phyloP scores from a whole-genome alignment of 257 asterid genomes.

The Ehretia macrophylla region DNA sequence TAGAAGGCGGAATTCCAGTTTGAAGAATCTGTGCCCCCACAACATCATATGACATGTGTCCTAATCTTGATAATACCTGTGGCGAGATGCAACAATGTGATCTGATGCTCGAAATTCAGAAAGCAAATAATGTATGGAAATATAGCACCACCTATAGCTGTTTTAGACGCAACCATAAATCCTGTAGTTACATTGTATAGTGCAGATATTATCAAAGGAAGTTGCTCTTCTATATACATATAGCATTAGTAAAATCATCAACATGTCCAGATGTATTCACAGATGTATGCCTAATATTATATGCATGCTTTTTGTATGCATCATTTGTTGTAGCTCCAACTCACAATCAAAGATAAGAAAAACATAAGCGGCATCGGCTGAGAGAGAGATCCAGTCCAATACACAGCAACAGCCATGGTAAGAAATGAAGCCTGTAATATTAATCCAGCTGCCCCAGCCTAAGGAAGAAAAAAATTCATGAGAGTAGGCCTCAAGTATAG shows the following conservation, averaged over 20 bases:
- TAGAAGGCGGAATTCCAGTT: slow-evolving; percentile 91
- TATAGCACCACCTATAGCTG: too few species aligned
- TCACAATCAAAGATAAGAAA: slow-evolving; percentile 80
- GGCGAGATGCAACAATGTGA: not conserved
- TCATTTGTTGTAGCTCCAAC: slow-evolving; percentile 24
- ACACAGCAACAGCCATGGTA: slow-evolving; percentile 72
- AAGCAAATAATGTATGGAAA: not conserved
- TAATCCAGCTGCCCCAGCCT: slow-evolving; percentile 99
- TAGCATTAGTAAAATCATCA: too few species aligned
- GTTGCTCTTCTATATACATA: too few species aligned
- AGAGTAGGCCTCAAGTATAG: slow-evolving; percentile 12
- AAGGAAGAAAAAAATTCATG: slow-evolving; percentile 22
- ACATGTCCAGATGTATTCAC: too few species aligned
- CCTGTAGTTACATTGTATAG: too few species aligned
- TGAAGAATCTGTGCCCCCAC: slow-evolving; percentile 89
- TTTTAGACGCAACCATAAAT: too few species aligned
- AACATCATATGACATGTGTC: slow-evolving; percentile 88
- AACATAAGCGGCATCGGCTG: slow-evolving; percentile 56
- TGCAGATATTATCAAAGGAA: too few species aligned
- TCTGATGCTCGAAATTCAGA: not conserved
- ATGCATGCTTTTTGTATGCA: too few species aligned
- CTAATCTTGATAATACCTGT: slow-evolving; percentile 90
- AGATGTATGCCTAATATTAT: too few species aligned
- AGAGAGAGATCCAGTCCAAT: slow-evolving; percentile 72
- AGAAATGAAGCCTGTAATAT: slow-evolving; percentile 85